These are phyloP conservation scores for Starmerella tilneyi DNA, from an alignment of 805 yeast genomes.

Conservation along the genomic window DNA sequence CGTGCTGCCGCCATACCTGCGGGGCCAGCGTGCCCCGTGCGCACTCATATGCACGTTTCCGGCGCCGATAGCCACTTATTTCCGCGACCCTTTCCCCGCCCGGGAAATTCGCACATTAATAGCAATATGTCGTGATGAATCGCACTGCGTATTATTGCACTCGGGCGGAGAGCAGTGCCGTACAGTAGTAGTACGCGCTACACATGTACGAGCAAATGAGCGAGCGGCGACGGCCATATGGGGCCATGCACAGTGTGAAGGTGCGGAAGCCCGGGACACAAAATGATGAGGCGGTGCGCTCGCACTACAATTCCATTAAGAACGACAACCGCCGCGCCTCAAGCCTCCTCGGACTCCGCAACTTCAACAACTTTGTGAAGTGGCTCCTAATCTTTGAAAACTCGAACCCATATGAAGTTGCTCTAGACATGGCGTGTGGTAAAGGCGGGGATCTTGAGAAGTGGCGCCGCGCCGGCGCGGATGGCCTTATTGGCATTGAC, in stretches of 20 bases:
- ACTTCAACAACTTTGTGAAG: constrained; percentile 86
- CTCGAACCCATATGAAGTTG: constrained; percentile 45
- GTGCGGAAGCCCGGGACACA: not conserved
- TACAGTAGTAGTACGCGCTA: not conserved
- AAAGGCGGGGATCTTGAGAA: constrained; percentile 95
- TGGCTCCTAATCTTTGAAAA: constrained; percentile 69
- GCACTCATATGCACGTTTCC: no score
- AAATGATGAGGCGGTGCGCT: constrained; percentile 45
- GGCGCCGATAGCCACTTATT: no score
- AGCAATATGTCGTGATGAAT: not conserved
- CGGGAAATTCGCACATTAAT: no score
- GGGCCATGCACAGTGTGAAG: not conserved
- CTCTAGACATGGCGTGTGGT: constrained; percentile 88
- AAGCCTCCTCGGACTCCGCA: constrained; percentile 74
- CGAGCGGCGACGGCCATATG: constrained; percentile 1
- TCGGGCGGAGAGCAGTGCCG: not conserved
- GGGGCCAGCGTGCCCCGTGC: no score
- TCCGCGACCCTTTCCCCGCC: no score
- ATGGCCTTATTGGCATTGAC: constrained; percentile 82
- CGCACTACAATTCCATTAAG: constrained; percentile 80
- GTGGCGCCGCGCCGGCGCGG: constrained; percentile 64
- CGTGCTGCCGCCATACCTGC: no score
- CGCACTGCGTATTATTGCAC: not conserved
- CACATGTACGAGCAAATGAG: not conserved
- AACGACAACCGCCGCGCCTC: constrained; percentile 62